Conservation (phyloP, 2,329 filamentous ascomycete species). For the Fusarium armeniacum region DNA sequence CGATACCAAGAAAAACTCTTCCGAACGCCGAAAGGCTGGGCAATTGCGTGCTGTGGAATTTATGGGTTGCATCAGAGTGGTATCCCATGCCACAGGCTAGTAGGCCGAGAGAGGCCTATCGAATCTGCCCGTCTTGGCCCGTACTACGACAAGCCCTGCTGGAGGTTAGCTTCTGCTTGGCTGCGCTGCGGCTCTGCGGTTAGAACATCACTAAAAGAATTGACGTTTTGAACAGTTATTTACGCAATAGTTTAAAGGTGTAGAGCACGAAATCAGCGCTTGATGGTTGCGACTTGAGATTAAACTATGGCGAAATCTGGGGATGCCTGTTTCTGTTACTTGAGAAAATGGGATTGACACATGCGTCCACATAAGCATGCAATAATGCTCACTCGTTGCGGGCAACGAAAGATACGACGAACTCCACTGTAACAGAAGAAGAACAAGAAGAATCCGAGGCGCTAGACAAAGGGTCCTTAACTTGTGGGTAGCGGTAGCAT, state of each 20-base stretch:
- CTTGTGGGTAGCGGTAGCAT: constrained; percentile 1
- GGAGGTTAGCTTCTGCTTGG: constrained; percentile 6
- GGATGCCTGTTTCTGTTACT: constrained; percentile 35
- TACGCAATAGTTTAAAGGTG: constrained; percentile 22
- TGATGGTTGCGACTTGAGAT: constrained; percentile 24
- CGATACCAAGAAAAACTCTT: neutral
- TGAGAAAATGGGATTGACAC: constrained; percentile 9
- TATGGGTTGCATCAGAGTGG: too few relatives aligned
- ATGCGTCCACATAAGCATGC: neutral
- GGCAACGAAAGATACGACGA: neutral
- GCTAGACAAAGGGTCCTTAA: constrained; percentile 44
- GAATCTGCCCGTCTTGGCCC: constrained; percentile 12
- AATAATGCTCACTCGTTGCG: neutral
- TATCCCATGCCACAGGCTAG: too few relatives aligned
- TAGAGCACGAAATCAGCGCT: constrained; percentile 29
- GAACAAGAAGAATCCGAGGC: constrained; percentile 7
- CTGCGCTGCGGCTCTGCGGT: constrained; percentile 14
- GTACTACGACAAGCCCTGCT: constrained; percentile 1
- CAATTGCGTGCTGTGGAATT: constrained; percentile 24
- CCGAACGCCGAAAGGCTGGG: constrained; percentile 7
- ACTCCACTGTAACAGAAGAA: constrained; percentile 6
- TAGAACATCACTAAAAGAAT: neutral
- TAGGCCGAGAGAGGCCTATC: constrained; percentile 20
- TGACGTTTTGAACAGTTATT: neutral
- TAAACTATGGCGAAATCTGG: constrained; percentile 30